These are phyloP conservation scores for Kuraishia piskuri DNA, from an alignment of 805 yeast genomes.

Conservation along the genomic window DNA sequence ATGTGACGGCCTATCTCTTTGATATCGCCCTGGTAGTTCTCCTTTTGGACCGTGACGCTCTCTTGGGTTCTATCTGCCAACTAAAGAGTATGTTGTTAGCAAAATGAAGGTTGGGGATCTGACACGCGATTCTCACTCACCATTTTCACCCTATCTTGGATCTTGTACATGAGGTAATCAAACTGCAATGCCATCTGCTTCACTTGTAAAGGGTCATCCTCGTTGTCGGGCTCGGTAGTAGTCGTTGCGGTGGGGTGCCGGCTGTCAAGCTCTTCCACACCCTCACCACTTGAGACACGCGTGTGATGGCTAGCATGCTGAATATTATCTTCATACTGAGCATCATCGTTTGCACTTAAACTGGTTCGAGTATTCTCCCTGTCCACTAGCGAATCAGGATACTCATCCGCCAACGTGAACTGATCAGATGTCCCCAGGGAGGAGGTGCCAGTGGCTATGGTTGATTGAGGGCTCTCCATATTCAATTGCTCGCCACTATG, in stretches of 20 bases:
- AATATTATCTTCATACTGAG: background rate
- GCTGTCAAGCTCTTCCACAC: background rate
- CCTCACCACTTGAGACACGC: background rate
- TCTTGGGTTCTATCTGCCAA: constrained; percentile 19
- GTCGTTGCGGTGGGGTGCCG: background rate
- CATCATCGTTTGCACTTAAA: background rate
- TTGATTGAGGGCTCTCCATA: background rate
- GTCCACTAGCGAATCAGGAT: background rate
- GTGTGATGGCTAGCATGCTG: background rate
- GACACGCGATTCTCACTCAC: constrained; percentile 25
- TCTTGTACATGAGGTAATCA: constrained; percentile 57
- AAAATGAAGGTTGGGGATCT: background rate
- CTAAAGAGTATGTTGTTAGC: background rate
- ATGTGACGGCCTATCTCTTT: constrained; percentile 13
- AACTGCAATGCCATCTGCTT: constrained; percentile 50
- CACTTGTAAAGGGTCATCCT: constrained; percentile 56
- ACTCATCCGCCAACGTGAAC: background rate
- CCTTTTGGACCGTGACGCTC: constrained; percentile 16
- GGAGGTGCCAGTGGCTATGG: background rate
- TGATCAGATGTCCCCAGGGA: background rate
- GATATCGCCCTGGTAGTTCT: constrained; percentile 15
- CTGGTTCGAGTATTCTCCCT: background rate
- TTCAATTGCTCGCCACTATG: background rate
- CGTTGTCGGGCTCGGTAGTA: constrained; percentile 12
- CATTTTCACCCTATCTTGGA: constrained; percentile 43